These are phyloP conservation scores for Gossypium longicalyx DNA, from an alignment of 345 rosid species.

Conservation along the genomic window DNA sequence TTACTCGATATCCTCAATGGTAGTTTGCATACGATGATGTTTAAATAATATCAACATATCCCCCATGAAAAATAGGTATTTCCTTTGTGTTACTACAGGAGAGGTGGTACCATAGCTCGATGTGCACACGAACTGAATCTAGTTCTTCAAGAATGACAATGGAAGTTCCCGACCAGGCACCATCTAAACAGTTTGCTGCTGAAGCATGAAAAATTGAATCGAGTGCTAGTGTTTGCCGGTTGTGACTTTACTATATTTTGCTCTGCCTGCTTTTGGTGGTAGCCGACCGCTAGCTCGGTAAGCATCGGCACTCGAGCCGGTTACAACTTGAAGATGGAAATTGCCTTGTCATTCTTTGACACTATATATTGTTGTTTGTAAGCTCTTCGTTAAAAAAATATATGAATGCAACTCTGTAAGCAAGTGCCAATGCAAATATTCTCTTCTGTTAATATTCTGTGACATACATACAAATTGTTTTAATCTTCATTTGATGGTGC, in stretches of 20 bases:
- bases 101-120: conserved; percentile 69
- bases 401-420: conserved; percentile 3
- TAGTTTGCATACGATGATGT: neutral
- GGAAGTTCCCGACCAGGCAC: neutral
- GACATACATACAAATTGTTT: conserved; percentile 5
- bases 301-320: neutral
- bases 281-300: neutral
- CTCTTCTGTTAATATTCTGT: conserved; percentile 20
- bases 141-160: conserved; percentile 62
- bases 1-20: neutral
- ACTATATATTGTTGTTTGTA: neutral
- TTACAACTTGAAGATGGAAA: neutral
- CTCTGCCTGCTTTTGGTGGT: neutral
- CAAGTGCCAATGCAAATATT: conserved; percentile 6
- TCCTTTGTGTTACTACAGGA: conserved; percentile 40
- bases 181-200: conserved; percentile 3
- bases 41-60: neutral
- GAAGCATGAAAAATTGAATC: conserved; percentile 4
- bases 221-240: too few relatives aligned
- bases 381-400: neutral
- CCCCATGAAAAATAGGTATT: neutral
- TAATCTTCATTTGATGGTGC: too few relatives aligned
- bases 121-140: conserved; percentile 69
- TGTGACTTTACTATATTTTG: neutral
- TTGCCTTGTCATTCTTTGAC: conserved; percentile 15